These are phyloP conservation scores for Xylaria sp. DNA, from an alignment of 2,329 filamentous ascomycete species.

Conservation along the genomic window DNA sequence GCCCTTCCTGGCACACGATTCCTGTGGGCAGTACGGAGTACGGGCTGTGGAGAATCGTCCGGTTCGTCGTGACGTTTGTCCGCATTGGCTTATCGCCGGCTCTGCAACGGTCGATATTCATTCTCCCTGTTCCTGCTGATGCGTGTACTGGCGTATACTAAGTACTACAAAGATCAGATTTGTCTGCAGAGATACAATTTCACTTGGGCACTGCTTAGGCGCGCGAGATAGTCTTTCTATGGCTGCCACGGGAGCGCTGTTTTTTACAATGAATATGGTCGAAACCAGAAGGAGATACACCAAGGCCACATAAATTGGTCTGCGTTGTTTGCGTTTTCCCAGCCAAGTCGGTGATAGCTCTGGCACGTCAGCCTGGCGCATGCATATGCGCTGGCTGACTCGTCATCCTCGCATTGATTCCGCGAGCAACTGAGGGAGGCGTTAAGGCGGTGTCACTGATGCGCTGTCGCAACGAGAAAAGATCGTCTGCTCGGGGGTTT, in stretches of 20 bases:
- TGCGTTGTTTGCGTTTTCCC: not conserved
- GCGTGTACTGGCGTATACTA: no score
- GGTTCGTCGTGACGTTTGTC: conserved; percentile 24
- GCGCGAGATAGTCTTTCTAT: no score
- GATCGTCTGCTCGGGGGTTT: conserved; percentile 5
- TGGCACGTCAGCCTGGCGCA: conserved; percentile 9
- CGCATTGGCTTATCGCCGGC: conserved; percentile 1
- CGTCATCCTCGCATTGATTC: conserved; percentile 30
- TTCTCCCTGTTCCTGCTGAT: not conserved
- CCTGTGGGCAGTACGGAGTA: no score
- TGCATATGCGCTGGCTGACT: conserved; percentile 16
- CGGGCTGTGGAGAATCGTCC: conserved; percentile 1
- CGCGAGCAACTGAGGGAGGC: conserved; percentile 11
- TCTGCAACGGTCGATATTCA: not conserved
- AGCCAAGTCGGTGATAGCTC: conserved; percentile 1
- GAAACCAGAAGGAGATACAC: conserved; percentile 1
- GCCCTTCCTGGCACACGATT: not conserved
- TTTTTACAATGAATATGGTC: not conserved
- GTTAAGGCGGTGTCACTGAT: conserved; percentile 26
- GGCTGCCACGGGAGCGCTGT: no score
- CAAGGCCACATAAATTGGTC: conserved; percentile 8
- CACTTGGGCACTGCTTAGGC: no score
- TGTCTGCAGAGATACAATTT: no score
- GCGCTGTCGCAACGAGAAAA: conserved; percentile 23
- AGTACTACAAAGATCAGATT: no score